These are phyloP conservation scores for Hypoxylon sp. DNA, from an alignment of 2,329 filamentous ascomycete genomes.

Conservation along the genomic window DNA sequence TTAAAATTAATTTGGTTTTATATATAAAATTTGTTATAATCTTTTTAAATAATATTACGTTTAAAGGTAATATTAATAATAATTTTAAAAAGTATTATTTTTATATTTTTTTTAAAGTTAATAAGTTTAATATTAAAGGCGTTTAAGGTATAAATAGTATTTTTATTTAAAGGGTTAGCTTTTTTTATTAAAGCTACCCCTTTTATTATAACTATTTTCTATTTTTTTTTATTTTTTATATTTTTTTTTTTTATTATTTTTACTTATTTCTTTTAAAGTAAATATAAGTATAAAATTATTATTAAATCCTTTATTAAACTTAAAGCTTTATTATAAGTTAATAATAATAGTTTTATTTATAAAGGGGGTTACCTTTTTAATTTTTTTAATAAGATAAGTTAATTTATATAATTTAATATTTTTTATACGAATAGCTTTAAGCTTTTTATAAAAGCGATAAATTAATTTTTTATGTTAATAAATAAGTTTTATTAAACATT, in stretches of 20 bases:
- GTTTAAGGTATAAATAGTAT: too few species aligned
- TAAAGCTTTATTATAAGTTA: background rate
- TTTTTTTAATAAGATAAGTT: background rate
- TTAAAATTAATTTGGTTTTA: constrained; percentile 1
- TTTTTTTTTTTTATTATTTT: too few species aligned
- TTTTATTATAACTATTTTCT: too few species aligned
- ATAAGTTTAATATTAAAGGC: background rate
- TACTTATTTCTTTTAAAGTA: too few species aligned
- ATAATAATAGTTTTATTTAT: background rate
- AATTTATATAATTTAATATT: background rate
- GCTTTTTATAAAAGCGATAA: background rate
- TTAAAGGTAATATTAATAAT: background rate
- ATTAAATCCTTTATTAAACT: background rate
- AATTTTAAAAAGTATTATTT: background rate
- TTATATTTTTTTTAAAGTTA: background rate
- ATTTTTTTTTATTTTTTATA: too few species aligned
- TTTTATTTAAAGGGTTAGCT: background rate
- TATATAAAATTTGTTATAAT: background rate
- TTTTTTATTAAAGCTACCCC: too few species aligned
- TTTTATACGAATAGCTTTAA: background rate
- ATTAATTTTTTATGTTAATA: background rate
- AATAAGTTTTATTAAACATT: background rate
- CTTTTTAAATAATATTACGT: background rate
- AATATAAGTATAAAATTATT: background rate
- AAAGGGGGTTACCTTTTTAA: too few species aligned